Evolutionary conservation across 2,329 filamentous ascomycete genomes (phyloP).

Genomic region (Camillea tinctor): DNA sequence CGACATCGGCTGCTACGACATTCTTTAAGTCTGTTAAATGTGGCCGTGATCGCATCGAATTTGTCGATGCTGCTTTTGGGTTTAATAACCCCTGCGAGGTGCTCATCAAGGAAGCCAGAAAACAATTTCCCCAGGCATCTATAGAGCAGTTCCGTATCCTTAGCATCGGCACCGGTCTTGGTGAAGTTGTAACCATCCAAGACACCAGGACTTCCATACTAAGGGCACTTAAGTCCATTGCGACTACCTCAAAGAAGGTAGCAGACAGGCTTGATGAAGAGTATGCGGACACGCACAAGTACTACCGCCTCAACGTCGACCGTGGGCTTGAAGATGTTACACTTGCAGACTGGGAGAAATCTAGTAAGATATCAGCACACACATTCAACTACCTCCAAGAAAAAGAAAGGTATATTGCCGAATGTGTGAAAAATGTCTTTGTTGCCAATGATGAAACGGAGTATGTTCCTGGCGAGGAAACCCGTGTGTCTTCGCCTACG

Average conservation of each 20-base stretch:
- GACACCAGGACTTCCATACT: constrained; percentile 16
- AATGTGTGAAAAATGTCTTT: neutral
- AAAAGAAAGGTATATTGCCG: neutral
- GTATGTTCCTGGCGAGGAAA: neutral
- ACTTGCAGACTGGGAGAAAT: constrained; percentile 27
- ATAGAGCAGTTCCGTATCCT: constrained; percentile 15
- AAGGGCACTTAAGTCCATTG: constrained; percentile 21
- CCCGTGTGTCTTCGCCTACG: neutral
- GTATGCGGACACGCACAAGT: constrained; percentile 18
- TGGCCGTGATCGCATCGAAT: constrained; percentile 27
- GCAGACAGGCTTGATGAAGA: constrained; percentile 9
- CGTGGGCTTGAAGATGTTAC: constrained; percentile 27
- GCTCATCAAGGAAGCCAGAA: constrained; percentile 28
- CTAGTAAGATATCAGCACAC: constrained; percentile 9
- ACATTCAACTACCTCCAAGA: constrained; percentile 8
- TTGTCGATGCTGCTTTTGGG: constrained; percentile 32
- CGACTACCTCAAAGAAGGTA: constrained; percentile 21
- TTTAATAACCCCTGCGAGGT: constrained; percentile 35
- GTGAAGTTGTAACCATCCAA: constrained; percentile 17
- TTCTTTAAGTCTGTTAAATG: constrained; percentile 32
- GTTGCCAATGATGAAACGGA: neutral
- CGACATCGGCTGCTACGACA: constrained; percentile 29
- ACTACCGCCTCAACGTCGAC: constrained; percentile 30
- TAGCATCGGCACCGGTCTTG: constrained; percentile 29
- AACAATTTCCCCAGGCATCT: constrained; percentile 17